These are phyloP conservation scores for Hypoxylon sp. DNA, from an alignment of 2,329 filamentous ascomycete genomes.

Conservation along the genomic window DNA sequence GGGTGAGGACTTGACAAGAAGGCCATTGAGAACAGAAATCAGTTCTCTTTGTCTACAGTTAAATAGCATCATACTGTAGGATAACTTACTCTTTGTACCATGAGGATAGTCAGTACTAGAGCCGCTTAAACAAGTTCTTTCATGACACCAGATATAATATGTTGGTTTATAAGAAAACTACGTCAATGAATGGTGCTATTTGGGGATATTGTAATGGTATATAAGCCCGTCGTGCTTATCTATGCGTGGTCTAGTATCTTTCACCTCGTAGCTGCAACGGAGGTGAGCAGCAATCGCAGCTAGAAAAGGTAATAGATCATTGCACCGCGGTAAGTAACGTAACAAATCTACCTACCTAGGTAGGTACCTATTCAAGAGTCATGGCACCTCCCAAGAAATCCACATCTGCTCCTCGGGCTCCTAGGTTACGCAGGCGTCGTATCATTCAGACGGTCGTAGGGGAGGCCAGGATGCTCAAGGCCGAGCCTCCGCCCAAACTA, in stretches of 20 bases:
- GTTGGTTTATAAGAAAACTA: background rate
- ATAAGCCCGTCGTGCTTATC: conserved; percentile 1
- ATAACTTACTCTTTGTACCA: background rate
- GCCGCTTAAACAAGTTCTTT: background rate
- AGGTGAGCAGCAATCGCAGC: background rate
- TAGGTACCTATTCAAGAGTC: background rate
- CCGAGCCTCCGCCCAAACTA: background rate
- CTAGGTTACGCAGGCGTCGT: background rate
- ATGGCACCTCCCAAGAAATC: background rate
- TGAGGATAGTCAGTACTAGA: too few species aligned
- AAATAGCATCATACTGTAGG: background rate
- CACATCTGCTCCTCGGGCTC: background rate
- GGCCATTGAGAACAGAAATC: background rate
- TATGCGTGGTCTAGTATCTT: background rate
- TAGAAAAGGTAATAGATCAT: background rate
- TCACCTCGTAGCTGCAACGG: background rate
- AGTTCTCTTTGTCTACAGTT: background rate
- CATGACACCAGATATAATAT: background rate
- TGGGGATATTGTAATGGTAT: background rate
- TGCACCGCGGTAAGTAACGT: background rate
- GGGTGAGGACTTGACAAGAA: too few species aligned
- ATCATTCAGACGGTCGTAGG: too few species aligned
- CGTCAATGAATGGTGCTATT: background rate
- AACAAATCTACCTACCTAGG: too few species aligned
- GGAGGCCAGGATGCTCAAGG: background rate